Percentiles rank a stretch among this genome's conserved stretches.
Evolutionary conservation across 345 rosid species (phyloP).

Genomic region (Mangifera indica): DNA sequence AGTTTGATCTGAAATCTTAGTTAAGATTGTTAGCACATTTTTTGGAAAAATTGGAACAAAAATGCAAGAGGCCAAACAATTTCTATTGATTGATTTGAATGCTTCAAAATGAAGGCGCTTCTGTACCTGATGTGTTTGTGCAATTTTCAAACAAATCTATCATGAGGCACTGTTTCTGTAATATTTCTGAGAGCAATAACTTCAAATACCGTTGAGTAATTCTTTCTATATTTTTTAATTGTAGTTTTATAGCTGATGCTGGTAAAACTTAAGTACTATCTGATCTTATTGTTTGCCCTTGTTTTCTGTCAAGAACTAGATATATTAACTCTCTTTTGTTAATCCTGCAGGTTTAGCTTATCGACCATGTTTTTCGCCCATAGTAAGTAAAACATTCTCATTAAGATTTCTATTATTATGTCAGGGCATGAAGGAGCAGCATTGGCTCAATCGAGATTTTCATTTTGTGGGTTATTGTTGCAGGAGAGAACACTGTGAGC

Average conservation of each 20-base stretch:
- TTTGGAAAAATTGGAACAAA: not conserved
- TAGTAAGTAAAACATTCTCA: constrained; percentile 48
- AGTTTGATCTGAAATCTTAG: not conserved
- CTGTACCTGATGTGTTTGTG: not conserved
- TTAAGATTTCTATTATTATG: not conserved
- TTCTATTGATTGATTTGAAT: not conserved
- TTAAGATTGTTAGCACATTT: not conserved
- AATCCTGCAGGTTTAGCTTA: constrained; percentile 89
- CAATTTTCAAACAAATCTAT: not conserved
- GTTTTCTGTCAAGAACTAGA: not conserved
- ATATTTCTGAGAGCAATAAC: not conserved
- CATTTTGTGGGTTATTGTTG: constrained; percentile 23
- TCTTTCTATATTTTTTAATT: not conserved
- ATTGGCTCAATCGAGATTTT: constrained; percentile 26
- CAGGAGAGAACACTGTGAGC: constrained; percentile 87
- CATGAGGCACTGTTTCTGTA: not conserved
- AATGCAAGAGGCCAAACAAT: not conserved
- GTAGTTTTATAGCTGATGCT: not conserved
- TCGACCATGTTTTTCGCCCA: constrained; percentile 92
- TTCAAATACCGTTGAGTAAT: not conserved
- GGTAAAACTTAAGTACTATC: not conserved
- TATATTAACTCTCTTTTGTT: constrained; percentile 21
- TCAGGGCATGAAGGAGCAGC: not conserved
- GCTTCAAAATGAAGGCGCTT: not conserved
- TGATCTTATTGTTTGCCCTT: not conserved